Evolutionary conservation across 768 basidiomycete genomes (phyloP), one percentile per base, ranked within the genome.

Genomic region (Tulasnella sp.): DNA sequence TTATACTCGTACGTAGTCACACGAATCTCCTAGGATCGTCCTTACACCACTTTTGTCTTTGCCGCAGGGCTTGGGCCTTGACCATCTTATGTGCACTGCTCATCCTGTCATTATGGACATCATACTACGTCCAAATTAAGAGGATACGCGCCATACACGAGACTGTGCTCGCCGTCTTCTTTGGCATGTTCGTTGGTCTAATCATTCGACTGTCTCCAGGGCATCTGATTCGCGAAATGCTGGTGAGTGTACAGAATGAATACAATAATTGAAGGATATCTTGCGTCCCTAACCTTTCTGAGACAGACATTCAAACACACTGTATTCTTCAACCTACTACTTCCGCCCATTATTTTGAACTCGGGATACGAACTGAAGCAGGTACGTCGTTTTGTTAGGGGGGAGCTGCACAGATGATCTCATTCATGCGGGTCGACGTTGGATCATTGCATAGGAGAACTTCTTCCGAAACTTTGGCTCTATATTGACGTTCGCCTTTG

Each of bases 391-490:
- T 25, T 10, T 42, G 24, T 52, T 54, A 15, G 24, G 48, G 52
- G n/a, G 8, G 27, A 11, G 42, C 17, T 9, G 41, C 29, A 7
- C 19, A 34, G 4, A 3, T 49, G 57, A 46, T 34, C 15, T 11
- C 10, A 22, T 25, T 41, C 56, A 50, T 42, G 29, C 27, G 15
- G 31, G 9, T 24, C 24, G 42, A n/a, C 45, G 66, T 31, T 34
- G n/a, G n/a, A n/a, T n/a, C n/a, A n/a, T n/a, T 46, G 29, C 53
- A 7, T 71, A 96, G 88, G 94, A 93, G 73, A 93, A 93, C 75
- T 99, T 99, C 73, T 99, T 99, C 70, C 83, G 92, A 38, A 97
- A 97, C 70, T 98, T 98, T 68, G 93, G 91, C 9, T 93, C 92
- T 25, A 99, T 99, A 64, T 76, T 96, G 45, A 86, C 81, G 0